These are phyloP conservation scores for Fusarium scirpi DNA, from an alignment of 2,329 filamentous ascomycete genomes.

Conservation along the genomic window DNA sequence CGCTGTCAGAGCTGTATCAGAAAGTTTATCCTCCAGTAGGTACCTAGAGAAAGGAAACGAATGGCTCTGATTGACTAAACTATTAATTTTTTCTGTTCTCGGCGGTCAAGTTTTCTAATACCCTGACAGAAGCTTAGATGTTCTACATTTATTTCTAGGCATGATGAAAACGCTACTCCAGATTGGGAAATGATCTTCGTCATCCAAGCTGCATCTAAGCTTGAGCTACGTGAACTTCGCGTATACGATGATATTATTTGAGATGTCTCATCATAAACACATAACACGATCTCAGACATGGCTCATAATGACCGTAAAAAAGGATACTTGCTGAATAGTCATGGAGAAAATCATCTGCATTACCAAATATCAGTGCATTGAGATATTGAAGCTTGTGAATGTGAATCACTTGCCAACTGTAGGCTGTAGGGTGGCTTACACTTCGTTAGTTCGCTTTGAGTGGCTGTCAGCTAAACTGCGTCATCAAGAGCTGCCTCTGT, in stretches of 20 bases:
- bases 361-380: background rate
- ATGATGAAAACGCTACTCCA: constrained; percentile 15
- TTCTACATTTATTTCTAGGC: constrained; percentile 1
- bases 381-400: background rate
- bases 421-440: constrained; percentile 1
- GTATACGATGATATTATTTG: background rate
- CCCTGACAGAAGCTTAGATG: constrained; percentile 29
- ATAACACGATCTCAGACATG: background rate
- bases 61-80: background rate
- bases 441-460: background rate
- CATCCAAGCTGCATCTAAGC: background rate
- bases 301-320: background rate
- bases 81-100: background rate
- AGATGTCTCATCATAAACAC: background rate
- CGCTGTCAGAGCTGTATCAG: background rate
- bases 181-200: constrained; percentile 17
- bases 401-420: background rate
- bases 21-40: background rate
- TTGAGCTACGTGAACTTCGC: background rate
- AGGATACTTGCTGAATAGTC: background rate
- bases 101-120: background rate
- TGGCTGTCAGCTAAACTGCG: constrained; percentile 48
- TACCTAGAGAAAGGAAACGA: background rate
- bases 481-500: constrained; percentile 52
- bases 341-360: background rate